Conservation (phyloP, 2,329 filamentous ascomycete species). For the Penicillium janthinellum region DNA sequence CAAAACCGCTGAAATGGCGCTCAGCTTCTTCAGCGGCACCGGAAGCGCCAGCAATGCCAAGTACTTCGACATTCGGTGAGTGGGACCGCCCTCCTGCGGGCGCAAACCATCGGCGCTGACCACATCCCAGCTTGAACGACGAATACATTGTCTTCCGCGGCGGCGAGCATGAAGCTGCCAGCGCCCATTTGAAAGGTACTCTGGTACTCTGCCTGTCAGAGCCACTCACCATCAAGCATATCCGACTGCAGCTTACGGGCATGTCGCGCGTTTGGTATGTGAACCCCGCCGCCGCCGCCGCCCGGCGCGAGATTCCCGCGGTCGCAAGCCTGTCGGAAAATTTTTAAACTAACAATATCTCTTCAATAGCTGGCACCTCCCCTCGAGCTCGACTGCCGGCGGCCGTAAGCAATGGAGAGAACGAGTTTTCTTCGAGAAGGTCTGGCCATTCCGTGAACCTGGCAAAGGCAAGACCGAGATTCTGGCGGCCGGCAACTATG, state of each 20-base stretch:
- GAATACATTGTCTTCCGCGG: conserved; percentile 80
- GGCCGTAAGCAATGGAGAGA: conserved; percentile 45
- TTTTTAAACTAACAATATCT: neutral
- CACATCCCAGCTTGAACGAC: conserved; percentile 65
- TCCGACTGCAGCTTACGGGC: conserved; percentile 71
- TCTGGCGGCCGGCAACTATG: conserved; percentile 74
- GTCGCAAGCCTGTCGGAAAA: neutral
- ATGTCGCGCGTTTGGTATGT: conserved; percentile 69
- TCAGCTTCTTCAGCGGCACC: conserved; percentile 49
- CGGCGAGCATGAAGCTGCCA: conserved; percentile 71
- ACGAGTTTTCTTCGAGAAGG: conserved; percentile 64
- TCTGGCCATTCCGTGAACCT: conserved; percentile 68
- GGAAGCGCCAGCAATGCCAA: conserved; percentile 49
- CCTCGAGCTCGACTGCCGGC: conserved; percentile 39
- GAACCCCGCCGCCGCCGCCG: conserved; percentile 2
- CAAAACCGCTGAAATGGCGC: conserved; percentile 40
- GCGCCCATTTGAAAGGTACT: conserved; percentile 71
- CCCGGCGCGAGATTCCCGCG: neutral
- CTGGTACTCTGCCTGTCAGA: conserved; percentile 73
- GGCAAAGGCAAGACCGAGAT: conserved; percentile 54
- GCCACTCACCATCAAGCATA: conserved; percentile 69
- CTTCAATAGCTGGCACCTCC: conserved; percentile 36
- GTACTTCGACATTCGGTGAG: conserved; percentile 53
- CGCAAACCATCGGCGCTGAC: conserved; percentile 20
- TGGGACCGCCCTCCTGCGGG: conserved; percentile 11